Base-by-base conservation (phyloP, 805 yeast genomes). In the Candida nemodendra region DNA sequence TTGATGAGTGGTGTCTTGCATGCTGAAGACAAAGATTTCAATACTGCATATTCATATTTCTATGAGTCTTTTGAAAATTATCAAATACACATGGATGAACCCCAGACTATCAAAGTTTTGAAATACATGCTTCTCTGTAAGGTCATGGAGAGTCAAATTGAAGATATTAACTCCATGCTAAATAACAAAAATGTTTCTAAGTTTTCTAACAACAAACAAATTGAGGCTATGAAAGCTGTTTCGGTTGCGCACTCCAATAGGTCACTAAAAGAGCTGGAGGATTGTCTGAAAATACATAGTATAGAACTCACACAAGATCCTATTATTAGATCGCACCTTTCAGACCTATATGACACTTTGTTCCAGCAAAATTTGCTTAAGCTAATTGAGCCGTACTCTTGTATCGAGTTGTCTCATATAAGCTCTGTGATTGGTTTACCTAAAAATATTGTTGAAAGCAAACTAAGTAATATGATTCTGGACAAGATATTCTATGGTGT, bases 401-500 rank as follows among this genome's bases (percentile, higher is more conserved):
- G 91, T 50, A 96, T 93, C n/a, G 99, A 93, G 64, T 78, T 93
- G 42, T 72, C 85, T 7, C 96, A 89, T 62, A 78, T 93, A 35
- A 84, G 97, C 21, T 76, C 84, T 52, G 78, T 85, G 53, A 86
- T 95, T 42, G 97, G 96, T 5, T 75, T 95, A 45, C 91, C 89
- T 48, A 70, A 80, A 32, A 83, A 80, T 46, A 95, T 88, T 58
- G 88, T 93, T 22, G 99, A 93, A 66, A 95, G 95, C 15, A 93
- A 93, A 62, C 72, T 93, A 47, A 81, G 95, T 33, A 97, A 91
- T 64, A 91, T 93, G 98, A 91, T 93, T 51, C 74, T 93, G 53
- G 99, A 93, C 64, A 84, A 87, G 56, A 85, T 89, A n/a, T 88
- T 93, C 53, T 84, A 81, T 57, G 99, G 99, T 32, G 98, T 93